A percentile compares a stretch with the other conserved stretches of the same genome.
Conservation (phyloP, 2,329 filamentous ascomycete species). For the Penicillium sp. region DNA sequence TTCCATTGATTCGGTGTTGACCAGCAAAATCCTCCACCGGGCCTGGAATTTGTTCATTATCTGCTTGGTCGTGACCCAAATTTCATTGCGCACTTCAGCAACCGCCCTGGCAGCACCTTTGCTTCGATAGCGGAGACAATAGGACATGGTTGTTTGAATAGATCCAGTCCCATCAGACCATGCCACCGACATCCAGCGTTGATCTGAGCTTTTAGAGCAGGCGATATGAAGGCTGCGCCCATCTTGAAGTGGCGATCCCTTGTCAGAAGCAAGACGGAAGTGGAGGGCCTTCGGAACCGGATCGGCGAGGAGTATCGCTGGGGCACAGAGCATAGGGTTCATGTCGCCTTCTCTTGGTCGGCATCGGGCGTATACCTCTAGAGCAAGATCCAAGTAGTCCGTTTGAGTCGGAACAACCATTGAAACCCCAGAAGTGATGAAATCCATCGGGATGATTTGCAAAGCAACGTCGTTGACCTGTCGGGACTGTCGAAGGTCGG, state of each 20-base stretch:
- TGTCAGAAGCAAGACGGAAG: constrained; percentile 52
- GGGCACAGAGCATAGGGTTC: constrained; percentile 45
- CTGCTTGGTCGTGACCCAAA: constrained; percentile 54
- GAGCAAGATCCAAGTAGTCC: constrained; percentile 48
- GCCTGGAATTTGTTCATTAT: constrained; percentile 50
- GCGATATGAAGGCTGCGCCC: constrained; percentile 55
- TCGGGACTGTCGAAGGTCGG: constrained; percentile 28
- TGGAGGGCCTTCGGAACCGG: constrained; percentile 49
- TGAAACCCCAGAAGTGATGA: constrained; percentile 49
- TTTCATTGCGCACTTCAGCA: constrained; percentile 50
- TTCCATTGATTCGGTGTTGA: constrained; percentile 49
- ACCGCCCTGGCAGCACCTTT: constrained; percentile 34
- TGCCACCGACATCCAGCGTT: constrained; percentile 54
- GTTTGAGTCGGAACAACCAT: constrained; percentile 49
- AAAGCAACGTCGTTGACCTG: constrained; percentile 49
- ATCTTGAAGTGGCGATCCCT: constrained; percentile 53
- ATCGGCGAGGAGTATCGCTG: constrained; percentile 52
- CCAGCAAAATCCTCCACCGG: constrained; percentile 54
- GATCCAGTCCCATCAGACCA: constrained; percentile 57
- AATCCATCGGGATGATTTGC: constrained; percentile 54
- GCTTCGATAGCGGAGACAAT: constrained; percentile 46
- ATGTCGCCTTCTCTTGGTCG: constrained; percentile 40
- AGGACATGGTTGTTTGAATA: constrained; percentile 51
- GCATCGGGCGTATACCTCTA: constrained; percentile 56
- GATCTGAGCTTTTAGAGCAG: constrained; percentile 52